A percentile compares a stretch with the other conserved stretches of the same genome.
Conservation (phyloP, 2,329 filamentous ascomycete genomes). For the Incumbomyces delicatus region DNA sequence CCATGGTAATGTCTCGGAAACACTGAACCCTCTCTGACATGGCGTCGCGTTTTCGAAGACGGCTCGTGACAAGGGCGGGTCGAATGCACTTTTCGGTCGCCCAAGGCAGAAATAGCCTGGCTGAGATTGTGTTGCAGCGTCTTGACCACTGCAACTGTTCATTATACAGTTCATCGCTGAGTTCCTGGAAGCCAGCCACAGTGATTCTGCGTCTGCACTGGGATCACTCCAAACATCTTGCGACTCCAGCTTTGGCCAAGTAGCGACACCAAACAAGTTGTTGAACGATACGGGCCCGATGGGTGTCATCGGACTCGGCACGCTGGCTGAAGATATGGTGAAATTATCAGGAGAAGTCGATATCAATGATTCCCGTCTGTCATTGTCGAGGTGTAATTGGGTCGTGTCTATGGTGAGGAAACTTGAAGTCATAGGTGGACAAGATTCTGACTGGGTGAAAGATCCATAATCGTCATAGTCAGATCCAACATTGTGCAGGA, state of each 20-base stretch:
- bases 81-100: slow-evolving; percentile 5
- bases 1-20: slow-evolving; percentile 11
- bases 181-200: slow-evolving; percentile 2
- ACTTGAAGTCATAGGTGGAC: slow-evolving; percentile 15
- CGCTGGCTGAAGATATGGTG: slow-evolving; percentile 13
- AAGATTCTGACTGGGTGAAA: slow-evolving; percentile 10
- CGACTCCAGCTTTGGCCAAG: slow-evolving; percentile 10
- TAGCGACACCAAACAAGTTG: slow-evolving; percentile 4
- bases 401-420: slow-evolving; percentile 15
- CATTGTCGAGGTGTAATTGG: slow-evolving; percentile 6
- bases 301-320: slow-evolving; percentile 14
- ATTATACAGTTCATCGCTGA: slow-evolving; percentile 5
- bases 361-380: slow-evolving; percentile 11
- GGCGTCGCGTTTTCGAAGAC: slow-evolving; percentile 12
- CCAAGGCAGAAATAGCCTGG: not conserved
- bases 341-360: slow-evolving; percentile 15
- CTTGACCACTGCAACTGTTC: not conserved
- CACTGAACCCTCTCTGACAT: slow-evolving; percentile 1
- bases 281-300: slow-evolving; percentile 9
- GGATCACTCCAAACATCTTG: slow-evolving; percentile 9
- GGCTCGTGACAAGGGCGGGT: slow-evolving; percentile 16
- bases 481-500: slow-evolving; percentile 9
- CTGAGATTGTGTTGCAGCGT: not conserved
- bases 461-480: slow-evolving; percentile 11
- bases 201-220: not conserved